phyloP scores from a whole-genome alignment of 2,329 filamentous ascomycete genomes.

The Microsporum audouinii region DNA sequence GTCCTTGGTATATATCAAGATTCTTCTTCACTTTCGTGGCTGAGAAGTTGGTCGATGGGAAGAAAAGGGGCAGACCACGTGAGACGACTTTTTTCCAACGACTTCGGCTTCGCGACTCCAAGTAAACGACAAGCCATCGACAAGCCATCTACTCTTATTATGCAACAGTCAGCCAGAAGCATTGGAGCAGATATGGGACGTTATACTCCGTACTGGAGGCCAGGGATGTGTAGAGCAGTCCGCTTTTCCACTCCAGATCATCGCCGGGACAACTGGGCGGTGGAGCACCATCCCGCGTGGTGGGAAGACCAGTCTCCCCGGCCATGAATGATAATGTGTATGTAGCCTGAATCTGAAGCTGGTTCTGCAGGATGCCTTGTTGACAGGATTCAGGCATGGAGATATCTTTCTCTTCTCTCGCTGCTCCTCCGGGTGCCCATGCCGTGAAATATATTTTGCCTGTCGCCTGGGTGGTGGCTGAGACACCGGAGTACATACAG shows the following conservation, averaged over 20 bases:
- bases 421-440: not conserved
- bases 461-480: conserved; percentile 1
- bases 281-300: not conserved
- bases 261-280: not conserved
- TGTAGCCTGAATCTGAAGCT: not conserved
- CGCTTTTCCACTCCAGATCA: not conserved
- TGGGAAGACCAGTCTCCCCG: not conserved
- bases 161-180: too few species aligned
- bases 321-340: not conserved
- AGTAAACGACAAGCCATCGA: too few species aligned
- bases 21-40: not conserved
- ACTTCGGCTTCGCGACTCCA: too few species aligned
- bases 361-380: not conserved
- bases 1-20: not conserved
- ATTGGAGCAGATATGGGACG: too few species aligned
- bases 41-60: not conserved
- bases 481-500: not conserved
- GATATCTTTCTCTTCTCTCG: not conserved
- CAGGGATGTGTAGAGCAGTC: not conserved
- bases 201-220: not conserved
- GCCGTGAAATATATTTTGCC: not conserved
- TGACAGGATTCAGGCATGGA: not conserved
- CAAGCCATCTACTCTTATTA: too few species aligned
- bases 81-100: too few species aligned
- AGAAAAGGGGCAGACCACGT: too few species aligned